phyloP scores from a whole-genome alignment of 441 rosid genomes.

The Gossypium schwendimanii region DNA sequence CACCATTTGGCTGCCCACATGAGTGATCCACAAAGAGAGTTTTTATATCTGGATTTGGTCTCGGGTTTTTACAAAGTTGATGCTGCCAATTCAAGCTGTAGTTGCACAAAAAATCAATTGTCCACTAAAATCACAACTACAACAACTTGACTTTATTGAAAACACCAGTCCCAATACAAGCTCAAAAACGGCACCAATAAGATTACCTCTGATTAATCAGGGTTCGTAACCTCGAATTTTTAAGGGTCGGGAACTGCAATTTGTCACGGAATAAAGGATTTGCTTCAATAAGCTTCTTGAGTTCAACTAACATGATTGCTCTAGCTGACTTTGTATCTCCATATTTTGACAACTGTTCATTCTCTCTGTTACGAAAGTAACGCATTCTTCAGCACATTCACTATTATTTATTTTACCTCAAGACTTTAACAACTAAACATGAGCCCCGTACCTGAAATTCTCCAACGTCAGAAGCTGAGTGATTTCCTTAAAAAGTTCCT shows the following conservation, averaged over 20 bases:
- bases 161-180: not conserved
- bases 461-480: slow-evolving; percentile 88
- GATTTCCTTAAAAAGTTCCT: slow-evolving; percentile 94
- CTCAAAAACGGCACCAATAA: not conserved
- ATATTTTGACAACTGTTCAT: slow-evolving; percentile 89
- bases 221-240: slow-evolving; percentile 76
- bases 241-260: slow-evolving; percentile 84
- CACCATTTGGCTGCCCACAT: slow-evolving; percentile 90
- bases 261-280: slow-evolving; percentile 92
- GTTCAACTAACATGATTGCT: slow-evolving; percentile 90
- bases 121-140: slow-evolving; percentile 1
- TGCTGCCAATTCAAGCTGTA: slow-evolving; percentile 98
- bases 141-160: not conserved
- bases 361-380: slow-evolving; percentile 53
- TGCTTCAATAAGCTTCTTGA: slow-evolving; percentile 94
- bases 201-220: slow-evolving; percentile 85
- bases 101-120: slow-evolving; percentile 19
- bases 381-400: slow-evolving; percentile 12
- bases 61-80: slow-evolving; percentile 88
- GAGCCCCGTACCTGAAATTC: slow-evolving; percentile 58
- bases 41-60: slow-evolving; percentile 96
- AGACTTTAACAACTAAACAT: slow-evolving; percentile 2
- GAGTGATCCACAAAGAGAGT: slow-evolving; percentile 94
- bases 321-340: slow-evolving; percentile 96
- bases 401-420: not conserved